A percentile compares a stretch with the other conserved stretches of the same genome.
Conservation (phyloP, 148 eudicot genomes). For the Rhododendron simsii region DNA sequence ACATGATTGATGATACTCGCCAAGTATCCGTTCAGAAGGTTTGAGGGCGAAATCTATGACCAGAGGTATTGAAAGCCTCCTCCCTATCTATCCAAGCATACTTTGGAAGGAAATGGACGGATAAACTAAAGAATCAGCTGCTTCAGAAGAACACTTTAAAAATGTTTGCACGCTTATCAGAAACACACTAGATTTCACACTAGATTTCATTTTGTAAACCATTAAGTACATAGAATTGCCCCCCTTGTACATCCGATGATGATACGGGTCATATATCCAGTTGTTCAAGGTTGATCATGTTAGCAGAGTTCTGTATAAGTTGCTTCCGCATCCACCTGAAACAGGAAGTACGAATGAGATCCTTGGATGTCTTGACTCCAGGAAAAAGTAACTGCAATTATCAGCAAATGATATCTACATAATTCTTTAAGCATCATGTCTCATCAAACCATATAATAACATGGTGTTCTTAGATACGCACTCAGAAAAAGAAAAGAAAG, state of each 20-base stretch:
- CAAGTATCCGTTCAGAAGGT: too few relatives aligned
- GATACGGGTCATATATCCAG: conserved; percentile 55
- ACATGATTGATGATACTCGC: neutral
- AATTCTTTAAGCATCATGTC: neutral
- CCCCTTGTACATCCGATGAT: neutral
- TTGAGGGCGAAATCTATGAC: too few relatives aligned
- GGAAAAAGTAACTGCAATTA: too few relatives aligned
- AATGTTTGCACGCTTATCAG: neutral
- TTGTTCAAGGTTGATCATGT: conserved; percentile 51
- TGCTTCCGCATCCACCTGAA: conserved; percentile 88
- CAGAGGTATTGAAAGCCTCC: neutral
- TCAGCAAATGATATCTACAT: neutral
- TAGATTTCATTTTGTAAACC: neutral
- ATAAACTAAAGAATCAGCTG: neutral
- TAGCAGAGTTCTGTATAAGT: conserved; percentile 61
- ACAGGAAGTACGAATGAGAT: neutral
- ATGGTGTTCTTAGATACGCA: too few relatives aligned
- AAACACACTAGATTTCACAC: neutral
- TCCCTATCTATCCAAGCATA: neutral
- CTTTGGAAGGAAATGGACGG: too few relatives aligned
- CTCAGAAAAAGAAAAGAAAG: neutral
- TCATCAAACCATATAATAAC: neutral
- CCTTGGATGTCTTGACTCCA: too few relatives aligned
- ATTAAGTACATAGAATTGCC: neutral
- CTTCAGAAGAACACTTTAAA: neutral